Evolutionary conservation across 305 asterid species (phyloP).

Genomic region (Solanum aculeatissimum): DNA sequence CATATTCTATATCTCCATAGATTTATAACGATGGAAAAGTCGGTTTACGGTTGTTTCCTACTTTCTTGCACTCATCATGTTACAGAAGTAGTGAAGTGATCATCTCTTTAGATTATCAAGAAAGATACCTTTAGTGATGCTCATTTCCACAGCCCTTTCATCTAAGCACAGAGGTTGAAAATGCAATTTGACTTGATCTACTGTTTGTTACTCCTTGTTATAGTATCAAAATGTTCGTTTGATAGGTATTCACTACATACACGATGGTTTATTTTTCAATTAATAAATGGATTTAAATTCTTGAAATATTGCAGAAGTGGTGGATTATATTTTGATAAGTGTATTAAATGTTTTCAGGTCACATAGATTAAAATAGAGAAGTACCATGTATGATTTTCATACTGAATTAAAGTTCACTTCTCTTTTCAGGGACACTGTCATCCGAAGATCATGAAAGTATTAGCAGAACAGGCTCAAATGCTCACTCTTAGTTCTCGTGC

Average conservation of each 20-base stretch:
- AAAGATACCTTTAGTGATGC: background rate
- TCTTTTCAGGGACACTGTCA: slow-evolving; percentile 84
- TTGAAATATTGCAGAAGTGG: background rate
- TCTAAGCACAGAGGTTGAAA: background rate
- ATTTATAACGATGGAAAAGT: background rate
- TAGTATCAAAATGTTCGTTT: background rate
- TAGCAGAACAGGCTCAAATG: slow-evolving; percentile 68
- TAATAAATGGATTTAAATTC: background rate
- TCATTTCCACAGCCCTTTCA: background rate
- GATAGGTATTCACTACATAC: background rate
- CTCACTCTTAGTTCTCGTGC: slow-evolving; percentile 97
- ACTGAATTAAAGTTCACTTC: background rate
- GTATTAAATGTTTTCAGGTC: background rate
- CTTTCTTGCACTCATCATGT: background rate
- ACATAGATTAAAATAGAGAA: background rate
- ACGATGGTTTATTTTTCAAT: background rate
- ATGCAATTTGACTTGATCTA: background rate
- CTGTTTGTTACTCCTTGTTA: background rate
- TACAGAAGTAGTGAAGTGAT: background rate
- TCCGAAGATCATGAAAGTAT: slow-evolving; percentile 78
- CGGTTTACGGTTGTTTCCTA: background rate
- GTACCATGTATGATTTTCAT: background rate
- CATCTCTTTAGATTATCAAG: background rate
- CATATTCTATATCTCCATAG: background rate
- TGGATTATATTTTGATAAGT: background rate